Evolutionary conservation across 768 basidiomycete genomes (phyloP).

Genomic region (Boletus subparvulus): DNA sequence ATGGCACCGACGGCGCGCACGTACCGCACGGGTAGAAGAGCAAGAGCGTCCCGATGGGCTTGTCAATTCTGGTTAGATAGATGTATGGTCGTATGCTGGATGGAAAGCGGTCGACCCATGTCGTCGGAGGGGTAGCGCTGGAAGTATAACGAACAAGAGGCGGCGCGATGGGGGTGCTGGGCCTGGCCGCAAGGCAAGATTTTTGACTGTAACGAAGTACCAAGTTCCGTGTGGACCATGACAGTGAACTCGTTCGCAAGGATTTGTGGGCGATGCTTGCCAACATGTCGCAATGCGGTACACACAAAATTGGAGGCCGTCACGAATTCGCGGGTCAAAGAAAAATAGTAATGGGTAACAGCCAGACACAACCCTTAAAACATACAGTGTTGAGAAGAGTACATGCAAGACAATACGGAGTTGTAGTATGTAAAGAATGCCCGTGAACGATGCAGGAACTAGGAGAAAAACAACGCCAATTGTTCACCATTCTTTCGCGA

Average conservation of each 20-base stretch:
- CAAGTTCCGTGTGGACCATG: neutral
- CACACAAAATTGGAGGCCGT: neutral
- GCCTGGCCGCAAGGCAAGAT: neutral
- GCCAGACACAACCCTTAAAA: slow-evolving; percentile 9
- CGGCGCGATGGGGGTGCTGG: neutral
- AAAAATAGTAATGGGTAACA: slow-evolving; percentile 7
- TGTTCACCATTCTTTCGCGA: slow-evolving; percentile 86
- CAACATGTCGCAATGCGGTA: slow-evolving; percentile 9
- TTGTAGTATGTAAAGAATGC: slow-evolving; percentile 31
- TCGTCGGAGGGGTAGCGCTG: slow-evolving; percentile 22
- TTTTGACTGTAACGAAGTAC: neutral
- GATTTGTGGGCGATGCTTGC: neutral
- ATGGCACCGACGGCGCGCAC: slow-evolving; percentile 27
- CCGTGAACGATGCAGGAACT: slow-evolving; percentile 25
- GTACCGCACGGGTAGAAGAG: slow-evolving; percentile 93
- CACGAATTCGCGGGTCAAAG: neutral
- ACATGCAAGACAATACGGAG: slow-evolving; percentile 28
- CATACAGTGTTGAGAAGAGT: slow-evolving; percentile 22
- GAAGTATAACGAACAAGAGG: slow-evolving; percentile 17
- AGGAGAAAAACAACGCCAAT: slow-evolving; percentile 5
- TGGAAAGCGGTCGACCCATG: slow-evolving; percentile 73
- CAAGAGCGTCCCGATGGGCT: slow-evolving; percentile 91
- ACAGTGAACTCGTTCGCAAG: neutral
- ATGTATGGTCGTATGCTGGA: slow-evolving; percentile 69
- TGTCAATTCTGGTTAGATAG: slow-evolving; percentile 86